phyloP scores from a whole-genome alignment of 306 rosid species.

The Inga leiocalycina region DNA sequence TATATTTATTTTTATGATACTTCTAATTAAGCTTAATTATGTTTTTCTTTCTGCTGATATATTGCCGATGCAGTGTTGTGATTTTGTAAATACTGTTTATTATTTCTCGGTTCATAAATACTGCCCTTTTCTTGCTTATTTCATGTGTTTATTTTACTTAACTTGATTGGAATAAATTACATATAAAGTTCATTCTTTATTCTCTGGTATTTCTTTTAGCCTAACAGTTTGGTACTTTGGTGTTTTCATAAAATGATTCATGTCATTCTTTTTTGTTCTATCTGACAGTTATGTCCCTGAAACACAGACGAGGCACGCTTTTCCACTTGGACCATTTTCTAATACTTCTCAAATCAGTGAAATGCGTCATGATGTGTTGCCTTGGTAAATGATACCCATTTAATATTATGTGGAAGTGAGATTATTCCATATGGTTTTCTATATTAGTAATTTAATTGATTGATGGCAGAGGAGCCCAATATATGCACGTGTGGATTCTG shows the following conservation, averaged over 20 bases:
- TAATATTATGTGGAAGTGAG: slow-evolving; percentile 23
- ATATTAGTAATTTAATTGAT: slow-evolving; percentile 26
- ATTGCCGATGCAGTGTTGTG: slow-evolving; percentile 13
- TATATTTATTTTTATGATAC: slow-evolving; percentile 1
- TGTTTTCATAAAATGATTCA: slow-evolving; percentile 22
- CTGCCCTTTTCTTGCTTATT: not conserved
- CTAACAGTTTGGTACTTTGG: not conserved
- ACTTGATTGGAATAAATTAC: too few relatives aligned
- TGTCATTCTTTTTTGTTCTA: slow-evolving; percentile 27
- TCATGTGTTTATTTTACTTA: slow-evolving; percentile 14
- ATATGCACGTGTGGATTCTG: slow-evolving; percentile 95
- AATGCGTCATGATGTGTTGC: slow-evolving; percentile 89
- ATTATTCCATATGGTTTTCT: slow-evolving; percentile 18
- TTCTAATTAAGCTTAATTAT: not conserved
- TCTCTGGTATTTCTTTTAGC: slow-evolving; percentile 22
- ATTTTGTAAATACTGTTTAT: slow-evolving; percentile 14
- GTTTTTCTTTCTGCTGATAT: slow-evolving; percentile 8
- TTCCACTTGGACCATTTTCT: slow-evolving; percentile 96
- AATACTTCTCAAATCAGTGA: slow-evolving; percentile 84
- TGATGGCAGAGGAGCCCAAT: slow-evolving; percentile 84
- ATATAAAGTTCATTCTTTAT: not conserved
- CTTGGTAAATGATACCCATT: slow-evolving; percentile 55
- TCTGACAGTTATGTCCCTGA: slow-evolving; percentile 91
- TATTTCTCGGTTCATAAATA: not conserved
- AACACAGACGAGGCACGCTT: slow-evolving; percentile 67